phyloP scores from a whole-genome alignment of 805 yeast species.

The Candida sonorensis region DNA sequence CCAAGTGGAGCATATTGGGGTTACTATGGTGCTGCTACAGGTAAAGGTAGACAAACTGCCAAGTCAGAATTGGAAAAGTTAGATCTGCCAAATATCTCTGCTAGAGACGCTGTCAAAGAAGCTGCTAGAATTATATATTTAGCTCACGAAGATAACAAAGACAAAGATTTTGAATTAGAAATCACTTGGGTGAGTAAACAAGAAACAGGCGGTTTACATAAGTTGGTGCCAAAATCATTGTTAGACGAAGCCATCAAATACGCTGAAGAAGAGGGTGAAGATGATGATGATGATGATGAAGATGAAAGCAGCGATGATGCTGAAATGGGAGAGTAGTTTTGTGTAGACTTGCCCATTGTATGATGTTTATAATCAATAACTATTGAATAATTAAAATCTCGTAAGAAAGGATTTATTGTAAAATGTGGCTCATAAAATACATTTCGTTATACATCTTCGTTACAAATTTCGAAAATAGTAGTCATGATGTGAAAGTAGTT shows the following conservation, averaged over 20 bases:
- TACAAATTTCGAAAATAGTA: too few relatives aligned
- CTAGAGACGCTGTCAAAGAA: constrained; percentile 79
- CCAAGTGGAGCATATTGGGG: constrained; percentile 99
- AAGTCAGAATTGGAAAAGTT: constrained; percentile 93
- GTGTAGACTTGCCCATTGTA: too few relatives aligned
- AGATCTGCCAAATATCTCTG: constrained; percentile 60
- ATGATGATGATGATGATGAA: constrained; percentile 58
- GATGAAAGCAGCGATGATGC: constrained; percentile 28
- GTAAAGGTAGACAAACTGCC: constrained; percentile 98
- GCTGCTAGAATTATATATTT: constrained; percentile 90
- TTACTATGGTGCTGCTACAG: constrained; percentile 93
- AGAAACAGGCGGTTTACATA: constrained; percentile 76
- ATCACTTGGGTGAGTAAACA: constrained; percentile 77
- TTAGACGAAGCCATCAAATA: constrained; percentile 75
- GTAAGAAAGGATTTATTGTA: too few relatives aligned
- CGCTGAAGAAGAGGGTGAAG: constrained; percentile 80
- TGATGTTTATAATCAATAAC: too few relatives aligned
- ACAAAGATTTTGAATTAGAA: constrained; percentile 93
- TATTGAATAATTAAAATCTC: too few relatives aligned
- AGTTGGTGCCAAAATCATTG: constrained; percentile 71
- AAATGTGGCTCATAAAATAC: too few relatives aligned
- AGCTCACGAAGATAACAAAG: constrained; percentile 97
- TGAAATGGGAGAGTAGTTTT: constrained; percentile 31
- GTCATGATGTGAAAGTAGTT: too few relatives aligned
- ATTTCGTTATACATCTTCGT: too few relatives aligned